Base-by-base conservation (phyloP, 1,139 yeast genomes). In the Pichia sp. region DNA sequence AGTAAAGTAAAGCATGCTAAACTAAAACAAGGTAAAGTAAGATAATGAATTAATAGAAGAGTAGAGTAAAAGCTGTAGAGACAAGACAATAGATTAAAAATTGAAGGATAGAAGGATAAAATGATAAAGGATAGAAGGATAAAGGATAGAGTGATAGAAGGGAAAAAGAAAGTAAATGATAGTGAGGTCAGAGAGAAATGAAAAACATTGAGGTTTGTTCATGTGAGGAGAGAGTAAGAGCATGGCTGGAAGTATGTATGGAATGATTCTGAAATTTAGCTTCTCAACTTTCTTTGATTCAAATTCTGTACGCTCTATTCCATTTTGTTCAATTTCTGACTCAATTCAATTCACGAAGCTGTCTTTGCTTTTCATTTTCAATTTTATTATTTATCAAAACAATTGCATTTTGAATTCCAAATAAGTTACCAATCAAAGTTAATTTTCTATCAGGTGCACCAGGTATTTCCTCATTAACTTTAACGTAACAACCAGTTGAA, bases 361-460 rank as follows among this genome's bases (percentile, higher is more conserved):
- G 53, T 43, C 59, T 68, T 53, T 69, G 74, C 55, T 73, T 76
- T 59, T 77, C 86, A 34, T 72, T 71, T 53, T 74, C 84, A 41
- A 86, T 79, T 54, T 84, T 74, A 55, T 83, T 84, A 60, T 84
- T 82, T 36, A 88, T 83, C 62, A 86, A 65, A 58, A 74, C 77
- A 32, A 84, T 74, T 1, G 96, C 96, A 51, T 79, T 77, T 57
- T 84, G 84, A 44, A 83, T 82, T 17, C 85, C 77, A 50, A 71
- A 75, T 14, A 79, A 66, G 0, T 81, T 66, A 4, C 96, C 95
- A 20, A 79, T 75, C 44, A 88, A 69, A 1, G 85, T 78, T 46
- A 86, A 68, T 52, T 74, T 74, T 49, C 95, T 68, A 52, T 83
- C 83, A 28, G 61, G 47, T 23, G 74, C 48, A 63, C 77, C 79